These are phyloP conservation scores for Schizophyllum commune DNA, from an alignment of 1,284 basidiomycete species.

Conservation along the genomic window DNA sequence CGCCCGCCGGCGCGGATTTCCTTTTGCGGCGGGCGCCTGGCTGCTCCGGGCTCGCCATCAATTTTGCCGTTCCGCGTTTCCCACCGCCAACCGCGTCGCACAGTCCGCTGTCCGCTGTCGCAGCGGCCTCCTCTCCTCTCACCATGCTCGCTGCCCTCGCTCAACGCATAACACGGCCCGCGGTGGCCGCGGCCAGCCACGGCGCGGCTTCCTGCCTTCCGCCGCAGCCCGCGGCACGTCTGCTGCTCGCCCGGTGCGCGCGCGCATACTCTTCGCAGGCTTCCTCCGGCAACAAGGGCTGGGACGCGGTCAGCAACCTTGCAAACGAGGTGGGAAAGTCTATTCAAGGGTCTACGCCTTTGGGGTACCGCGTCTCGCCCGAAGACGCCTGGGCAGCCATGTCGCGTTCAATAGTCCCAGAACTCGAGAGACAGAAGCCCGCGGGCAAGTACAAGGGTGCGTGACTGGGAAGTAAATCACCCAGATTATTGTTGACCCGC, in stretches of 20 bases:
- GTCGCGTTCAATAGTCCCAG: background rate
- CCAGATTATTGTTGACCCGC: background rate
- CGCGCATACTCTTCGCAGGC: background rate
- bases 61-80: background rate
- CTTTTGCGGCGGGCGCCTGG: background rate
- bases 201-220: background rate
- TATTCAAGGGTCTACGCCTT: background rate
- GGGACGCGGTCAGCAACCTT: background rate
- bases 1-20: background rate
- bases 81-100: background rate
- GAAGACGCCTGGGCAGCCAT: background rate
- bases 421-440: slow-evolving; percentile 12
- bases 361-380: background rate
- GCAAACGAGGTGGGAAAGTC: background rate
- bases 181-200: background rate
- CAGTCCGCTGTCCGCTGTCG: background rate
- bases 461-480: background rate
- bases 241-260: background rate
- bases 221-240: background rate
- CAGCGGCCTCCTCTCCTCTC: background rate
- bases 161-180: background rate
- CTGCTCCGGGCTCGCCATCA: background rate
- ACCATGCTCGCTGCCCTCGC: background rate
- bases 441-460: slow-evolving; percentile 34
- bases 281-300: background rate